phyloP scores from a whole-genome alignment of 768 basidiomycete species.

The Tulasnella sp. region DNA sequence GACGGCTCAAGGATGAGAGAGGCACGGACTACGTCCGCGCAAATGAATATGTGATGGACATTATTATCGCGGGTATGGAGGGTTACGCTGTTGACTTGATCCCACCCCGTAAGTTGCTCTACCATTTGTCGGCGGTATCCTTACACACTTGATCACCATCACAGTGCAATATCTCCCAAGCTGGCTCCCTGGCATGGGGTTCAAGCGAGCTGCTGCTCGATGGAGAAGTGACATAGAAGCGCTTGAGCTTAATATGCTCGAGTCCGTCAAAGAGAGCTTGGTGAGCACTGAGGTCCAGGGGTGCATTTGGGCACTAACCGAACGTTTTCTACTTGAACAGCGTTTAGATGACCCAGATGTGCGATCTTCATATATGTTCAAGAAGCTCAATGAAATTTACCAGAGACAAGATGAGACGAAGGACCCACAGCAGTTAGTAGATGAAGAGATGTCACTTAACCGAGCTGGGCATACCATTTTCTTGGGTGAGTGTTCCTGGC shows the following conservation, averaged over 20 bases:
- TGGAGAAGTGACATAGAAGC: not conserved
- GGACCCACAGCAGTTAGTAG: not conserved
- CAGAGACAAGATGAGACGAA: not conserved
- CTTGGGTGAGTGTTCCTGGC: not conserved
- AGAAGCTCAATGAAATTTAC: not conserved
- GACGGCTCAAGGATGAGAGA: not conserved
- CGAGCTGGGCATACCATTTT: not conserved
- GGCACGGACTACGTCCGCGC: not conserved
- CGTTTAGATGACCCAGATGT: not conserved
- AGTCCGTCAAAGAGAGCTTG: not conserved
- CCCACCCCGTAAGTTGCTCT: not conserved
- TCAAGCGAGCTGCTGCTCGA: not conserved
- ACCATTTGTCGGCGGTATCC: not conserved
- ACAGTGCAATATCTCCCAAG: not conserved
- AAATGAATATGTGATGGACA: not conserved
- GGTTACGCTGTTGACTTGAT: not conserved
- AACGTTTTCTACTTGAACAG: not conserved
- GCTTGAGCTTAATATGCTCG: not conserved
- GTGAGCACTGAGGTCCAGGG: no score
- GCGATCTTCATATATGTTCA: not conserved
- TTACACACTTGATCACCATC: not conserved
- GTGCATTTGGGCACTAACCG: not conserved
- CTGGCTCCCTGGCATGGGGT: constrained; percentile 1
- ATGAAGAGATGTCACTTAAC: not conserved
- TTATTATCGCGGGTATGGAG: not conserved